A percentile compares a stretch with the other conserved stretches of the same genome.
These are phyloP conservation scores for Themeda triandra DNA, from an alignment of 176 grass and related monocot genomes.

Conservation along the genomic window DNA sequence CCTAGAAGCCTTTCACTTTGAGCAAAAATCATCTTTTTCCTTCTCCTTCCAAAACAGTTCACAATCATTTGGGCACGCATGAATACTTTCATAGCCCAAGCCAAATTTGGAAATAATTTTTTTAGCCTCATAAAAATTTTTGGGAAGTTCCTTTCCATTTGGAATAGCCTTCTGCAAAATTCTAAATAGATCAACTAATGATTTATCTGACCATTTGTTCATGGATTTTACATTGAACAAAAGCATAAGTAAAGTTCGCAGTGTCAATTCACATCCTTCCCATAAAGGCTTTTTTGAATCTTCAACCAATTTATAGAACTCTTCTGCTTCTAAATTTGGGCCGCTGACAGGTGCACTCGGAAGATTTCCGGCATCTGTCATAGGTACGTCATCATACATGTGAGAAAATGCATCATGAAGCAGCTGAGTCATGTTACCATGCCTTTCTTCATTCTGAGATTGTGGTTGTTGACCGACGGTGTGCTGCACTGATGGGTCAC, in stretches of 20 bases:
- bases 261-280: neutral
- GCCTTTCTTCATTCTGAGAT: too few relatives aligned
- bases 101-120: slow-evolving; percentile 6
- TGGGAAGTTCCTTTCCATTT: neutral
- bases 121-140: neutral
- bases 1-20: too few relatives aligned
- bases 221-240: neutral
- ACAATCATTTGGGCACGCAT: neutral
- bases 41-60: too few relatives aligned
- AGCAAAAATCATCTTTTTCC: too few relatives aligned
- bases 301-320: neutral
- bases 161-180: neutral
- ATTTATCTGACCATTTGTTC: slow-evolving; percentile 8
- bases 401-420: too few relatives aligned
- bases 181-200: neutral
- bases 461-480: neutral
- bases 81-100: neutral
- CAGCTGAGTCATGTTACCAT: too few relatives aligned
- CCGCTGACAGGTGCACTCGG: neutral
- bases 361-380: neutral
- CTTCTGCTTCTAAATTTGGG: neutral
- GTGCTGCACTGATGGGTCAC: neutral
- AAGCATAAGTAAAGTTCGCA: neutral
- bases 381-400: too few relatives aligned
- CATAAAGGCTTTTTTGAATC: neutral